Percentiles rank a stretch among this genome's conserved stretches.
Conservation (phyloP, 257 asterid genomes). For the Prunella vulgaris region DNA sequence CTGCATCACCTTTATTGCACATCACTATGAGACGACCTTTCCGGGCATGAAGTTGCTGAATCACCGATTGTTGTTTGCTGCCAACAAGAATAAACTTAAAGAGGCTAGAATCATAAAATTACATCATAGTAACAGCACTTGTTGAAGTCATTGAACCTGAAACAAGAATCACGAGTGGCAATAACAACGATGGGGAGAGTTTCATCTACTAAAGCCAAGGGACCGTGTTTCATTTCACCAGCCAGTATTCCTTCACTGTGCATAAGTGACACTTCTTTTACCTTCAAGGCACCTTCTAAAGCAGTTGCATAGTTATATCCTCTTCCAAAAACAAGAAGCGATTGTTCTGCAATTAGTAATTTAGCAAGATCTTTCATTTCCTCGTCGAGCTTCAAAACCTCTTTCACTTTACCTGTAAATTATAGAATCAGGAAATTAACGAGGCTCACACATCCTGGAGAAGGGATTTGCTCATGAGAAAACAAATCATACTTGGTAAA, state of each 20-base stretch:
- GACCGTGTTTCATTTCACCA: conserved; percentile 99
- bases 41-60: conserved; percentile 98
- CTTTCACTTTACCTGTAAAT: conserved; percentile 73
- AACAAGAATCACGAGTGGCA: conserved; percentile 94
- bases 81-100: conserved; percentile 17
- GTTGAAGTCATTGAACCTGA: conserved; percentile 49
- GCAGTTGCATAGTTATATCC: conserved; percentile 96
- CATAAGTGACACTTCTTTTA: conserved; percentile 97
- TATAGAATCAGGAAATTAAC: conserved; percentile 4
- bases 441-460: background rate
- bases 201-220: conserved; percentile 93
- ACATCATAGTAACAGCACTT: background rate
- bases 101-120: background rate
- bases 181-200: conserved; percentile 86
- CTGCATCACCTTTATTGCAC: conserved; percentile 82
- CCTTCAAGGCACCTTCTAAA: conserved; percentile 96
- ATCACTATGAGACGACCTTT: conserved; percentile 93
- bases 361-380: conserved; percentile 88
- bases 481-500: conserved; percentile 65
- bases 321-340: conserved; percentile 97
- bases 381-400: conserved; percentile 84
- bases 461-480: background rate
- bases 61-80: conserved; percentile 97
- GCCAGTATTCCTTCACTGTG: conserved; percentile 99
- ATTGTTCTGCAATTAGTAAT: conserved; percentile 73